Evolutionary conservation across 179 eudicot genomes (phyloP).

Genomic region (Pouteria campechiana): DNA sequence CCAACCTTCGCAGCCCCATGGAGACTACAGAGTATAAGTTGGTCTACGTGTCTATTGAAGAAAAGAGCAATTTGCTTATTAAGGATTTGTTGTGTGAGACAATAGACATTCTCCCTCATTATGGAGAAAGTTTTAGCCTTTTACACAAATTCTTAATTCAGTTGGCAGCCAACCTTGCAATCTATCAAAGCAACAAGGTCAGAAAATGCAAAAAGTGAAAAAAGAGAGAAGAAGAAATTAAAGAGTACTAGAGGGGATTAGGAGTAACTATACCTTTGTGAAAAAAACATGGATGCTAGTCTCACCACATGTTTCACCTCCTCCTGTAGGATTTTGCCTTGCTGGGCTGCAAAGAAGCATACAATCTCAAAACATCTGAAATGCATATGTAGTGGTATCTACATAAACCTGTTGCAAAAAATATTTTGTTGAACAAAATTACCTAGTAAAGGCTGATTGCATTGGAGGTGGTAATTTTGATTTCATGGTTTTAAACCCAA

Average conservation of each 20-base stretch:
- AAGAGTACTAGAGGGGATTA: not conserved
- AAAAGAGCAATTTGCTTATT: slow-evolving; percentile 56
- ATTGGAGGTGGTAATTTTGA: slow-evolving; percentile 66
- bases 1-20: slow-evolving; percentile 96
- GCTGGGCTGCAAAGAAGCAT: slow-evolving; percentile 48
- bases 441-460: slow-evolving; percentile 99
- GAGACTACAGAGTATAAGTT: slow-evolving; percentile 81
- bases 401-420: not conserved
- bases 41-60: slow-evolving; percentile 87
- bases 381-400: not conserved
- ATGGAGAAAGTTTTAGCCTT: slow-evolving; percentile 64
- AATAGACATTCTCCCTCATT: slow-evolving; percentile 70
- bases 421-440: slow-evolving; percentile 1
- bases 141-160: slow-evolving; percentile 94
- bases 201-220: not conserved
- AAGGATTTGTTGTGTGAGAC: slow-evolving; percentile 76
- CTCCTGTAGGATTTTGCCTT: slow-evolving; percentile 80
- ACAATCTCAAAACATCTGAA: slow-evolving; percentile 1
- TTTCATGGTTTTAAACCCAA: slow-evolving; percentile 46
- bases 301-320: slow-evolving; percentile 99
- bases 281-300: slow-evolving; percentile 76
- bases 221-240: not conserved
- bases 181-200: slow-evolving; percentile 22
- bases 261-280: slow-evolving; percentile 94
- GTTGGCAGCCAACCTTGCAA: slow-evolving; percentile 87